Conservation (phyloP, 352 stramenopile species). For the Thalassiosira exigua region DNA sequence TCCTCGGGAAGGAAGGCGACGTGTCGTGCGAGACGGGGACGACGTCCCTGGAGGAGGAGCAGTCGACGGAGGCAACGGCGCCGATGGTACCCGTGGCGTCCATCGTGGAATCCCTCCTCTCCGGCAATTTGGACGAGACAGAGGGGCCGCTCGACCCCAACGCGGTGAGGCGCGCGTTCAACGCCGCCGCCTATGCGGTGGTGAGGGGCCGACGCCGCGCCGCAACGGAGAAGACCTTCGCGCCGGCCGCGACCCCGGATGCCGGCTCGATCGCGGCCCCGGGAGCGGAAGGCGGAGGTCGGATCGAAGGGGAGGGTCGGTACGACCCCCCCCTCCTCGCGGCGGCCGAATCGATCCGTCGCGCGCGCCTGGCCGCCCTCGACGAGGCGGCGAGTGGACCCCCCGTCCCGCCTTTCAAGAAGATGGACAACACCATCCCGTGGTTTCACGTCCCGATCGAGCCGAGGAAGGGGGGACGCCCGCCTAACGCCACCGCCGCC, state of each 20-base stretch:
- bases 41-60: slow-evolving; percentile 5
- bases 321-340: slow-evolving; percentile 45
- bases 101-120: slow-evolving; percentile 3
- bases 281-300: not conserved
- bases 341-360: slow-evolving; percentile 43
- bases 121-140: not conserved
- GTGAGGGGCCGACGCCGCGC: slow-evolving; percentile 27
- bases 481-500: too few species aligned
- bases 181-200: slow-evolving; percentile 48
- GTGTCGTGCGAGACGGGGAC: not conserved
- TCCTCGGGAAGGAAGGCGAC: slow-evolving; percentile 1
- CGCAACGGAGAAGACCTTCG: not conserved
- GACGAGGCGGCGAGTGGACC: slow-evolving; percentile 23
- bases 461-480: too few species aligned
- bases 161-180: slow-evolving; percentile 27
- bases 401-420: slow-evolving; percentile 42
- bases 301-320: too few species aligned
- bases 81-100: slow-evolving; percentile 4
- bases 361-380: slow-evolving; percentile 23
- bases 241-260: not conserved
- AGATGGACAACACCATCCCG: slow-evolving; percentile 59
- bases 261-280: not conserved
- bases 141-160: not conserved
- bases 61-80: not conserved
- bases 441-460: slow-evolving; percentile 52